Evolutionary conservation across 176 grass and related monocot genomes (phyloP).

Genomic region (Canna indica): DNA sequence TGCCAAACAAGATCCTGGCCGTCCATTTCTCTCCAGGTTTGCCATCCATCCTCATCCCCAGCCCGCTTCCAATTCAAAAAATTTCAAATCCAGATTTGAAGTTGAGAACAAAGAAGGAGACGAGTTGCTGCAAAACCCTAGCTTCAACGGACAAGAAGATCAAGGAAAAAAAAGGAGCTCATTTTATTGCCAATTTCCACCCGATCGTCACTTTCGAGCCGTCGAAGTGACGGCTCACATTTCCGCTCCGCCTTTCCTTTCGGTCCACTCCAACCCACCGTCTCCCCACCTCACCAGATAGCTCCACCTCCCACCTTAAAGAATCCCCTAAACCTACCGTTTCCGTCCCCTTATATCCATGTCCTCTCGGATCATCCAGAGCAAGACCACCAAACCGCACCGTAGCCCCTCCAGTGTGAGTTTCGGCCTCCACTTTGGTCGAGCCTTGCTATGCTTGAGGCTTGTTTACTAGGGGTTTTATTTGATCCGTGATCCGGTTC

Average conservation of each 20-base stretch:
- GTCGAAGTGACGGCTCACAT: neutral
- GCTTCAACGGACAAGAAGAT: no score
- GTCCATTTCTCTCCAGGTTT: no score
- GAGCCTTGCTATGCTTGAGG: no score
- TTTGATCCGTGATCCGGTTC: neutral
- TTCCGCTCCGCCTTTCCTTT: neutral
- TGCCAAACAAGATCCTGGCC: no score
- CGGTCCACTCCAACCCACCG: neutral
- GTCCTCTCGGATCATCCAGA: constrained; percentile 2
- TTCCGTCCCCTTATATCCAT: constrained; percentile 8
- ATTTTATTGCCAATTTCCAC: neutral
- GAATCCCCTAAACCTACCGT: neutral
- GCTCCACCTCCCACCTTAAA: constrained; percentile 8
- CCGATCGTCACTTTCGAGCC: neutral
- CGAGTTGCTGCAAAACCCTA: neutral
- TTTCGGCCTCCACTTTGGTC: neutral
- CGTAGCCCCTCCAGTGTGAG: constrained; percentile 42
- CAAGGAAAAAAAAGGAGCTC: neutral
- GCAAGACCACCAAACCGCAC: constrained; percentile 33
- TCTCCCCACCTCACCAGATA: neutral
- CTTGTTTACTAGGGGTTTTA: no score
- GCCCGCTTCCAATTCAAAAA: constrained; percentile 47
- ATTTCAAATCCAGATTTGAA: constrained; percentile 37
- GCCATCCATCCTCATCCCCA: neutral
- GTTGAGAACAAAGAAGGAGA: constrained; percentile 16